These are phyloP conservation scores for Mycena rebaudengoi DNA, from an alignment of 768 basidiomycete genomes.

Conservation along the genomic window DNA sequence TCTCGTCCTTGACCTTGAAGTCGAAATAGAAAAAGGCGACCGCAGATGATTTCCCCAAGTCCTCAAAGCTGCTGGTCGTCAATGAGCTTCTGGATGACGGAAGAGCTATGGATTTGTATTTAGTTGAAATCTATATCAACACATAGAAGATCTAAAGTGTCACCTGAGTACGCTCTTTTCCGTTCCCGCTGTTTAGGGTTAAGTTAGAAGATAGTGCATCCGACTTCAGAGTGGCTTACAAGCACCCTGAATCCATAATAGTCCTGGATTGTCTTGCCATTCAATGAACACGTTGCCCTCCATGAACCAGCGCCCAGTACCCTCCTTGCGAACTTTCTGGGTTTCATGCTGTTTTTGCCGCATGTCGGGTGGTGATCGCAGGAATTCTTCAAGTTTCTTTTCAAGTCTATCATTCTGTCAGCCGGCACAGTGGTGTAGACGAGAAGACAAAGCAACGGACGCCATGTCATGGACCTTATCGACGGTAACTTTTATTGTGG, in stretches of 20 bases:
- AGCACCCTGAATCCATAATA: not conserved
- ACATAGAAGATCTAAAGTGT: not conserved
- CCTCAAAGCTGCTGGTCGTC: not conserved
- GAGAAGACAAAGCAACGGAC: not conserved
- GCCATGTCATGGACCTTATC: not conserved
- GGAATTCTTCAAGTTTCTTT: not conserved
- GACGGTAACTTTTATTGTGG: not conserved
- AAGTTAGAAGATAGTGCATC: not conserved
- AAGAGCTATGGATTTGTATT: not conserved
- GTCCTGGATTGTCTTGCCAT: not conserved
- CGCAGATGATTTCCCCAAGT: not conserved
- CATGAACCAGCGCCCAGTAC: not conserved
- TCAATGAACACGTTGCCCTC: not conserved
- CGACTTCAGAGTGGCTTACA: not conserved
- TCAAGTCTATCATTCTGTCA: not conserved
- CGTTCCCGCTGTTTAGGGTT: not conserved
- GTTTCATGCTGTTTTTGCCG: not conserved
- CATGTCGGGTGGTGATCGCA: not conserved
- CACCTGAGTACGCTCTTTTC: slow-evolving; percentile 3
- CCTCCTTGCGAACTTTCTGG: not conserved
- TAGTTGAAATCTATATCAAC: not conserved
- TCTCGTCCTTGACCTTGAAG: not conserved
- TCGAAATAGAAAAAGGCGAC: slow-evolving; percentile 1
- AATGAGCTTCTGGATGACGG: not conserved
- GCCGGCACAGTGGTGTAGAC: not conserved